These are phyloP conservation scores for Hyphopichia fennica DNA, from an alignment of 1,139 yeast genomes.

Conservation along the genomic window DNA sequence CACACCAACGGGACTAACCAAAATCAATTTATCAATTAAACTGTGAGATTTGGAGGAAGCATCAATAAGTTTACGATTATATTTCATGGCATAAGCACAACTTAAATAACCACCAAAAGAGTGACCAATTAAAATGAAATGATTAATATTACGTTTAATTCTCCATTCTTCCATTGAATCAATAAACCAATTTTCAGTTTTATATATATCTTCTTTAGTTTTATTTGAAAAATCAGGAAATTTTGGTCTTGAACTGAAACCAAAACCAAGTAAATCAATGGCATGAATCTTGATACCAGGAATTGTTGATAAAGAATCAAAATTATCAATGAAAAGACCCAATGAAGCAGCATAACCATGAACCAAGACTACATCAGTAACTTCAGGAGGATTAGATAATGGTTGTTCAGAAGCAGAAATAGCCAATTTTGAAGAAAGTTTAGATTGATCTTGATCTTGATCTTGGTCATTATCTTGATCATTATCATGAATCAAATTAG, in stretches of 20 bases:
- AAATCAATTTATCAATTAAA: constrained; percentile 39
- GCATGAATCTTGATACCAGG: constrained; percentile 49
- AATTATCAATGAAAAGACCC: constrained; percentile 45
- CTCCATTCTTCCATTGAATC: constrained; percentile 91
- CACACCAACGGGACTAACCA: constrained; percentile 49
- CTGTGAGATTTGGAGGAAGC: constrained; percentile 16
- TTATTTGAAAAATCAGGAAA: constrained; percentile 33
- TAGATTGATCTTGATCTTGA: too few species aligned
- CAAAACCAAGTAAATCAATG: constrained; percentile 47
- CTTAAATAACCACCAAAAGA: constrained; percentile 92
- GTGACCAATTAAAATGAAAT: constrained; percentile 80
- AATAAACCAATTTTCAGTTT: constrained; percentile 72
- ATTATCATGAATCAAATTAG: not conserved
- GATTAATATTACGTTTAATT: constrained; percentile 47
- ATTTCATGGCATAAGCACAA: constrained; percentile 71
- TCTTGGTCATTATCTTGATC: not conserved
- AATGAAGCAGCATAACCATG: constrained; percentile 52
- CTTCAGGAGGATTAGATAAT: constrained; percentile 9
- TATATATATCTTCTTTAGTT: constrained; percentile 32
- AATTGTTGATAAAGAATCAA: constrained; percentile 34
- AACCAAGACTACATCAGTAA: constrained; percentile 39
- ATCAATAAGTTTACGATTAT: constrained; percentile 37
- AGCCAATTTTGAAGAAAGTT: too few species aligned
- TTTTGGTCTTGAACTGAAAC: constrained; percentile 42
- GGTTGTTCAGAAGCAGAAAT: not conserved